Conservation (phyloP, 1,284 basidiomycete species). For the Heterobasidion irregulare region DNA sequence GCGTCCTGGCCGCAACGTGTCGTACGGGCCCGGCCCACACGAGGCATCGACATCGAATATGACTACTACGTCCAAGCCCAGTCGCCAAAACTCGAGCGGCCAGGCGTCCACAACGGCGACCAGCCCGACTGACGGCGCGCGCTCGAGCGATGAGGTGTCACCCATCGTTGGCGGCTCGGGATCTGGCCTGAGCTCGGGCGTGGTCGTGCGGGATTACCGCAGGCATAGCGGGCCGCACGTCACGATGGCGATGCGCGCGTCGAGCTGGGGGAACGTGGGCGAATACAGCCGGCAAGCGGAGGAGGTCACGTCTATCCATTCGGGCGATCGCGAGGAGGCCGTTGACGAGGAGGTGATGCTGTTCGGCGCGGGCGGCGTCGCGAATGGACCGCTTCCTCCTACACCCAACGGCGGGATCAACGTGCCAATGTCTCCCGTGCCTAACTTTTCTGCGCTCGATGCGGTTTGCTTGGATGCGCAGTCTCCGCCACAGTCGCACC, state of each 20-base stretch:
- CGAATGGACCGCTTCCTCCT: conserved; percentile 30
- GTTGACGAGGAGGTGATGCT: conserved; percentile 40
- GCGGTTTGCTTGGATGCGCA: conserved; percentile 13
- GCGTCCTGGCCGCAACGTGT: not conserved
- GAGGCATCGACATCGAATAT: conserved; percentile 8
- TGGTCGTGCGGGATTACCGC: conserved; percentile 24
- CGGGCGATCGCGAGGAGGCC: conserved; percentile 33
- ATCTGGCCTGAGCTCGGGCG: not conserved
- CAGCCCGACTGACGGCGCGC: not conserved
- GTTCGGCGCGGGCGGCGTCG: conserved; percentile 45
- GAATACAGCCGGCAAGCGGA: conserved; percentile 33
- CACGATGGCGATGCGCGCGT: conserved; percentile 42
- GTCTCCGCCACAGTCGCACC: not conserved
- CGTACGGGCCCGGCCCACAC: conserved; percentile 7
- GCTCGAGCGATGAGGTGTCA: conserved; percentile 4
- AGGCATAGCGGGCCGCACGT: conserved; percentile 18
- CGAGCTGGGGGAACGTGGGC: conserved; percentile 50
- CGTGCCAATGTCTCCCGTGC: conserved; percentile 19
- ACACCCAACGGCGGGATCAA: conserved; percentile 27
- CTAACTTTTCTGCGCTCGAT: not conserved
- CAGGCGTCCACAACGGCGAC: not conserved
- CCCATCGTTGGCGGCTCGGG: not conserved
- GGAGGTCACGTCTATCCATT: conserved; percentile 44
- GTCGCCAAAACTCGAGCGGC: conserved; percentile 4
- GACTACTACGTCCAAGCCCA: conserved; percentile 1